Base-by-base conservation (phyloP, 1,284 basidiomycete genomes). In the Phenoliferia sp. region DNA sequence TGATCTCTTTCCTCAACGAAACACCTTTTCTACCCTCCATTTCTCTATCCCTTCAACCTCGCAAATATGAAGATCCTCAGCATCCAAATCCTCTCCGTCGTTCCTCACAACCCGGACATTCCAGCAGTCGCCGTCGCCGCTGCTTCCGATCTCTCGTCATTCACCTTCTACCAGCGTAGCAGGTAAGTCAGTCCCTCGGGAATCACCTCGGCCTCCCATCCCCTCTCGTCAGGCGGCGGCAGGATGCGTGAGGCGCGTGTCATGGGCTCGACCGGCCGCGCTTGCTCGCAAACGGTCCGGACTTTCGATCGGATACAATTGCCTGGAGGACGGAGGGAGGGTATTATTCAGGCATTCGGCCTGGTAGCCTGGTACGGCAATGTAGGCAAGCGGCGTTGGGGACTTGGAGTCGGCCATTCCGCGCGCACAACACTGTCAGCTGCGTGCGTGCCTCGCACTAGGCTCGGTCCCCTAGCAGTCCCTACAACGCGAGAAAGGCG, bases 81-180 rank as follows among this genome's bases (percentile, higher is more conserved):
- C 39, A 80, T 85, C 69, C 81, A 83, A 54, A 76, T 84, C 59
- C 77, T 83, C 57, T 78, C 64, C 35, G 61, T 68, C 33, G 33
- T 63, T 16, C 68, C 70, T 34, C 50, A 80, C 36, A 79, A 81
- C 73, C 76, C 78, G 28, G 72, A 76, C 33, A 77, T 79, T 66
- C 84, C 85, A 22, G 86, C 86, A 1, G 80, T 89, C 39, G 77
- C 79, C 32, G 86, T 99, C 36, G 83, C 85, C 71, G 85, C 83
- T 48, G 88, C 90, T 15, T 88, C 85, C 68, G 95, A 99, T 78
- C 85, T 99, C 19, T 90, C 88, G 57, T 89, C 88, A 31, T 99
- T 96, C 83, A 90, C 89, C 28, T 99, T 96, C 83, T 94, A 96
- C 79, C 94, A 98, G 81, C 84, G 87, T 68, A 88, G 90, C 59